Base-by-base conservation (phyloP, 768 basidiomycete genomes). In the Harrya chromipes region DNA sequence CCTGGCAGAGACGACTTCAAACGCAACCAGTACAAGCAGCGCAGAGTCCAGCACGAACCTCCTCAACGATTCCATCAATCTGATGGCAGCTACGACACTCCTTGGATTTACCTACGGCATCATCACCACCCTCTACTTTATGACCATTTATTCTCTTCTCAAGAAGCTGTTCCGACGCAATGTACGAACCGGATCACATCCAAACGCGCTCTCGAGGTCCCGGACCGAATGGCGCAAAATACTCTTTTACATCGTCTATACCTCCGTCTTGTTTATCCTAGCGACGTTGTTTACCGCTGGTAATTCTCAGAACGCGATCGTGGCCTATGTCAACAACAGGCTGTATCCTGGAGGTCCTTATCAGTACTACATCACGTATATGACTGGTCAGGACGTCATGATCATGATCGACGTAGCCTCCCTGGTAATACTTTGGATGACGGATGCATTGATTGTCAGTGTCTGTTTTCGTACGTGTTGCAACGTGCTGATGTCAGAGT, bases 241-340 rank as follows among this genome's bases (percentile, higher is more conserved):
- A 13, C 26, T 61, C n/a, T 63, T 65, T 27, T 61, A 66, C 42
- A 46, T 69, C 40, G 4, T 4, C 9, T 70, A 66, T 43, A 61
- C 67, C 17, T 45, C 53, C 16, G 36, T 57, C 44, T 20, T 69
- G 29, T 70, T 70, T 33, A 37, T 62, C 21, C 42, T 68, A 10
- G 63, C 44, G 35, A 64, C 64, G 6, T 4, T 69, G 27, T 69
- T 60, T 37, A 56, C 57, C n/a, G 54, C 58, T 24, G 56, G 60
- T 21, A 69, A 64, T 45, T 63, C 65, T 33, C 62, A 59, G 38
- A 57, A 58, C 8, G 56, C 70, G 8, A 54, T 63, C 40, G 42
- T 70, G 6, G 58, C 56, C 49, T 69, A 60, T 43, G 55, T 69
- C 36, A 52, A 69, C 10, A 64, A 70, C 40, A 55, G 68, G 43